phyloP scores from a whole-genome alignment of 345 rosid genomes.

The Hibiscus mutabilis region DNA sequence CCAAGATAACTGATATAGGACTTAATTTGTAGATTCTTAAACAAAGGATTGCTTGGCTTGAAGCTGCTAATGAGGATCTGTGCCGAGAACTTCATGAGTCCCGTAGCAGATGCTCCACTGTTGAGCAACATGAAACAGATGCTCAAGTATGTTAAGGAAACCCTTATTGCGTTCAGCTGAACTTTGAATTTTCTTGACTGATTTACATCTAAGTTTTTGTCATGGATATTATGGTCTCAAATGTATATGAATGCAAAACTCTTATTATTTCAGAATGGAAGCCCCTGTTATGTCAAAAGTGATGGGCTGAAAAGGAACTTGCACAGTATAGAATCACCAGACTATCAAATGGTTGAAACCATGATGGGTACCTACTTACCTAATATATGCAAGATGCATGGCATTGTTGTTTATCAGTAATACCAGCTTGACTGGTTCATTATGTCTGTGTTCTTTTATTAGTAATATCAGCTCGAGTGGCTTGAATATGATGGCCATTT shows the following conservation, averaged over 20 bases:
- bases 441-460: background rate
- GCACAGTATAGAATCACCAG: conserved; percentile 65
- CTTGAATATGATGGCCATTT: conserved; percentile 12
- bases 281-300: conserved; percentile 48
- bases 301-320: conserved; percentile 84
- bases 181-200: conserved; percentile 3
- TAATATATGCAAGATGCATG: background rate
- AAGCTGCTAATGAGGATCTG: conserved; percentile 87
- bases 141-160: conserved; percentile 50
- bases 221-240: conserved; percentile 1
- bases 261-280: conserved; percentile 53
- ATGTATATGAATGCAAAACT: conserved; percentile 8
- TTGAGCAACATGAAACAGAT: conserved; percentile 65
- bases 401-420: background rate
- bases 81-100: conserved; percentile 86
- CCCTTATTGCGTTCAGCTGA: background rate
- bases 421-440: background rate
- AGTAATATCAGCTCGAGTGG: background rate
- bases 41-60: conserved; percentile 90
- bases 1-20: background rate
- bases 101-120: conserved; percentile 54
- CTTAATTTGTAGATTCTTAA: conserved; percentile 58
- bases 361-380: conserved; percentile 41
- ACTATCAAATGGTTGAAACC: conserved; percentile 74
- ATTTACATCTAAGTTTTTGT: background rate